Evolutionary conservation across 805 yeast species (phyloP).

Genomic region (Jamesozyma jinghongensis): DNA sequence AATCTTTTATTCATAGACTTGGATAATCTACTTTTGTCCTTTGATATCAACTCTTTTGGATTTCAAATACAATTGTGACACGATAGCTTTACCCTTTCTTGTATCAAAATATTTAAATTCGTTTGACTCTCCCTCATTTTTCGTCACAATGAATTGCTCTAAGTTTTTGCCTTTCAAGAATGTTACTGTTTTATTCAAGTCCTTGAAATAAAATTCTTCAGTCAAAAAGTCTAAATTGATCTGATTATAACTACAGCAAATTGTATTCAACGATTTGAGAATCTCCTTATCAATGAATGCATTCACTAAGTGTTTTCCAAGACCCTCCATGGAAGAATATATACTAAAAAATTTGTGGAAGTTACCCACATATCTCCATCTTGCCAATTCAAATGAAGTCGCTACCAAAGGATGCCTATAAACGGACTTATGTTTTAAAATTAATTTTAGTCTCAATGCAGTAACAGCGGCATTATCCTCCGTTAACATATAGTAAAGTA

Average conservation of each 20-base stretch:
- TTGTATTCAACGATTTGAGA: conserved; percentile 43
- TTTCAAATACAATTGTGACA: conserved; percentile 32
- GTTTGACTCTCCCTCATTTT: conserved; percentile 18
- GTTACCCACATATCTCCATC: conserved; percentile 34
- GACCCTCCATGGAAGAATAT: conserved; percentile 33
- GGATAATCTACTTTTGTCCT: conserved; percentile 63
- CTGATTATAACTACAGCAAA: conserved; percentile 49
- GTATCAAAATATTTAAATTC: conserved; percentile 31
- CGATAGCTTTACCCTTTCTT: conserved; percentile 27
- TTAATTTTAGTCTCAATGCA: conserved; percentile 18
- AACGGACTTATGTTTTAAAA: conserved; percentile 9
- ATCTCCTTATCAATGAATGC: conserved; percentile 52
- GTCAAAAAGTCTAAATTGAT: conserved; percentile 34
- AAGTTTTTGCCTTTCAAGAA: conserved; percentile 40
- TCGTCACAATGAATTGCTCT: conserved; percentile 25
- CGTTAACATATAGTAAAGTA: conserved; percentile 68
- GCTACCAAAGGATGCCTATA: conserved; percentile 17
- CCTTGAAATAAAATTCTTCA: conserved; percentile 35
- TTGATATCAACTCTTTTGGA: conserved; percentile 71
- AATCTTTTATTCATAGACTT: no score
- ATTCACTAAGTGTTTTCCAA: conserved; percentile 40
- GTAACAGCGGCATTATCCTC: conserved; percentile 38
- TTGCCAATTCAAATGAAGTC: conserved; percentile 26
- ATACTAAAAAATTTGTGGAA: conserved; percentile 45
- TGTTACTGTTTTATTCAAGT: conserved; percentile 30